A percentile compares a stretch with the other conserved stretches of the same genome.
These are phyloP conservation scores for Macrophomina phaseolina DNA, from an alignment of 2,329 filamentous ascomycete genomes.

Conservation along the genomic window DNA sequence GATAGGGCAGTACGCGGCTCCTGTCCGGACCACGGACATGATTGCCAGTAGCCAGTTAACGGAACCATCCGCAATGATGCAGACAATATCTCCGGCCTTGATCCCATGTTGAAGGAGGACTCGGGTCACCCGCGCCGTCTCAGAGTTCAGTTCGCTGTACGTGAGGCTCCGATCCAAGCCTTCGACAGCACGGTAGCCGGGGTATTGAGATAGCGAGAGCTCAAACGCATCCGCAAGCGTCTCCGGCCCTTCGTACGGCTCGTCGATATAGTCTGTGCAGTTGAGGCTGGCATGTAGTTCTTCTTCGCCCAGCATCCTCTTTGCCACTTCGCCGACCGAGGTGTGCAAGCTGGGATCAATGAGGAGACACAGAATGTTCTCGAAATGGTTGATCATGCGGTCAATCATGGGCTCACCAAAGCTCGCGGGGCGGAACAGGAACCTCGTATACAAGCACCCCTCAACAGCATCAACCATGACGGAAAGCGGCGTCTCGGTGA, in stretches of 20 bases:
- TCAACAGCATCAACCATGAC: not conserved
- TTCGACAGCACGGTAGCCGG: conserved; percentile 2
- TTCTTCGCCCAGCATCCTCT: not conserved
- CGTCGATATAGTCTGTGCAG: conserved; percentile 1
- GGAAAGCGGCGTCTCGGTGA: conserved; percentile 9
- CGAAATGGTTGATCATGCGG: conserved; percentile 17
- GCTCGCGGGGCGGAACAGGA: conserved; percentile 6
- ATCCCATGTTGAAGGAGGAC: not conserved
- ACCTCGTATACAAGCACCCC: conserved; percentile 10
- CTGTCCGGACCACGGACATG: conserved; percentile 21
- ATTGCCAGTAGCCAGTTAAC: conserved; percentile 27
- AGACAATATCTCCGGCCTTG: conserved; percentile 11
- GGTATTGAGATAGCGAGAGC: not conserved
- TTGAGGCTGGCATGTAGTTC: conserved; percentile 4
- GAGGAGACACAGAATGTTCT: not conserved
- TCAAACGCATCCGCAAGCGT: conserved; percentile 11
- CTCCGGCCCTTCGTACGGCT: conserved; percentile 5
- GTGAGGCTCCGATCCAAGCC: conserved; percentile 9
- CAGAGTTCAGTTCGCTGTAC: conserved; percentile 17
- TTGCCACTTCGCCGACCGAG: not conserved
- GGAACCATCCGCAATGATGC: conserved; percentile 28
- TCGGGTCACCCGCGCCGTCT: not conserved
- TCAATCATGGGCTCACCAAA: conserved; percentile 7
- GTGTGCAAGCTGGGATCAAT: not conserved
- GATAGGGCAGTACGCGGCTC: conserved; percentile 27